Conservation (phyloP, 2,329 filamentous ascomycete species). For the Aureobasidium uvarum region DNA sequence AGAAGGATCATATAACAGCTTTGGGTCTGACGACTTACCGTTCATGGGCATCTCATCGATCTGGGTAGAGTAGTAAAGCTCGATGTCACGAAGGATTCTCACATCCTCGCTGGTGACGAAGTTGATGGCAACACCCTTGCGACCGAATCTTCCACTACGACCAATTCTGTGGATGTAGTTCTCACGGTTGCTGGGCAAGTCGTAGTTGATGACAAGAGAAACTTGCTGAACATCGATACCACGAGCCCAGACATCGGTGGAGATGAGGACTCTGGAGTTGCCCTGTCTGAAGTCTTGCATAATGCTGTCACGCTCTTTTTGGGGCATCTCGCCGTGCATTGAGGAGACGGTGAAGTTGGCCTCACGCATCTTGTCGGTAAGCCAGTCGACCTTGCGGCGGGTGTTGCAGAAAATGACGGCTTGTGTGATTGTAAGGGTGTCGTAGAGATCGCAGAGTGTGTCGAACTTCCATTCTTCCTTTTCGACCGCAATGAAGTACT, state of each 20-base stretch:
- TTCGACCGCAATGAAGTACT: constrained; percentile 99
- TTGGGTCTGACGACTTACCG: constrained; percentile 27
- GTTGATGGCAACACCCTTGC: constrained; percentile 99
- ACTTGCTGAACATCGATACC: constrained; percentile 99
- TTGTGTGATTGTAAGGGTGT: constrained; percentile 97
- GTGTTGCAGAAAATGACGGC: constrained; percentile 99
- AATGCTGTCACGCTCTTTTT: constrained; percentile 96
- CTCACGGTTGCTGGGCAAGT: constrained; percentile 95
- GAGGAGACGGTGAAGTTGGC: constrained; percentile 97
- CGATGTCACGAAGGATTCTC: constrained; percentile 94
- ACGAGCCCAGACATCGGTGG: constrained; percentile 95
- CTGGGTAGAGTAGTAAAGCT: constrained; percentile 94
- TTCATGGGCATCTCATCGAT: constrained; percentile 99
- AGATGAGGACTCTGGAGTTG: constrained; percentile 93
- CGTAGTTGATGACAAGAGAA: constrained; percentile 98
- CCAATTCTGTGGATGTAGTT: constrained; percentile 99
- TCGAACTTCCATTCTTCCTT: constrained; percentile 99
- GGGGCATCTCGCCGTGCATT: constrained; percentile 99
- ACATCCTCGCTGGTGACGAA: constrained; percentile 99
- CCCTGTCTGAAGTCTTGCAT: constrained; percentile 99
- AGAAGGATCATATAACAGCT: no score
- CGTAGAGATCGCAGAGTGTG: constrained; percentile 96
- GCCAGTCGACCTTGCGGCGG: constrained; percentile 97
- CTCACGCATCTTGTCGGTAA: constrained; percentile 99
- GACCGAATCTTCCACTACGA: constrained; percentile 88